A percentile compares a stretch with the other conserved stretches of the same genome.
Evolutionary conservation across 2,329 filamentous ascomycete genomes (phyloP).

Genomic region (Orbilia ellipsospora): DNA sequence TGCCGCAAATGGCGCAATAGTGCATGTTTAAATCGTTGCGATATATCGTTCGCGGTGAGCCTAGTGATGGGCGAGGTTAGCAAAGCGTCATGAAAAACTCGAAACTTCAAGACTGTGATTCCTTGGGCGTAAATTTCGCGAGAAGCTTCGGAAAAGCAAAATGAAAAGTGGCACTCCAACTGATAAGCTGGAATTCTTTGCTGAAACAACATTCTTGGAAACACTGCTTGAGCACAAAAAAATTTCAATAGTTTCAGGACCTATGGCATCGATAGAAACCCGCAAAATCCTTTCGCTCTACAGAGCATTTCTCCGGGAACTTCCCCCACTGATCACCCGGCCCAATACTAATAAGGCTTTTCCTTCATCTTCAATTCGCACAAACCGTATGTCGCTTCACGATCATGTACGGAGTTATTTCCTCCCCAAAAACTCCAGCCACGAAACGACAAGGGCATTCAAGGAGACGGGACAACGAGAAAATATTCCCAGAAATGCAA

Average conservation of each 20-base stretch:
- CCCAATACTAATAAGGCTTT: no score
- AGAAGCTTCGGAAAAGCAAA: no score
- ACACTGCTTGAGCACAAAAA: background rate
- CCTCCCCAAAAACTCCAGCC: slow-evolving; percentile 62
- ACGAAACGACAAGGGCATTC: background rate
- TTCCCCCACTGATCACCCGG: slow-evolving; percentile 35
- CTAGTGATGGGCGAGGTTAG: no score
- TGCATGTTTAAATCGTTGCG: slow-evolving; percentile 17
- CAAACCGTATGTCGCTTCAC: slow-evolving; percentile 59
- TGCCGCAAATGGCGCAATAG: slow-evolving; percentile 80
- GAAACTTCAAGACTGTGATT: no score
- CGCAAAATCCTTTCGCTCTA: slow-evolving; percentile 16
- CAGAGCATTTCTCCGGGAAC: slow-evolving; percentile 33
- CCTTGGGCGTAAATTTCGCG: no score
- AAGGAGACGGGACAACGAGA: background rate
- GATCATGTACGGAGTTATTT: slow-evolving; percentile 55
- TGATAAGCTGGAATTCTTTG: no score
- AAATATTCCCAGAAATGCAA: background rate
- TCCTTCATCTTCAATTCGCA: slow-evolving; percentile 55
- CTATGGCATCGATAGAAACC: slow-evolving; percentile 10
- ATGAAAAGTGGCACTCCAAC: no score
- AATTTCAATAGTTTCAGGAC: background rate
- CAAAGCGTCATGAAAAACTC: no score
- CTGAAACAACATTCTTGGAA: no score
- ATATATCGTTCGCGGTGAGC: no score